Base-by-base conservation (phyloP, 2,329 filamentous ascomycete species). In the Cytospora leucostoma region DNA sequence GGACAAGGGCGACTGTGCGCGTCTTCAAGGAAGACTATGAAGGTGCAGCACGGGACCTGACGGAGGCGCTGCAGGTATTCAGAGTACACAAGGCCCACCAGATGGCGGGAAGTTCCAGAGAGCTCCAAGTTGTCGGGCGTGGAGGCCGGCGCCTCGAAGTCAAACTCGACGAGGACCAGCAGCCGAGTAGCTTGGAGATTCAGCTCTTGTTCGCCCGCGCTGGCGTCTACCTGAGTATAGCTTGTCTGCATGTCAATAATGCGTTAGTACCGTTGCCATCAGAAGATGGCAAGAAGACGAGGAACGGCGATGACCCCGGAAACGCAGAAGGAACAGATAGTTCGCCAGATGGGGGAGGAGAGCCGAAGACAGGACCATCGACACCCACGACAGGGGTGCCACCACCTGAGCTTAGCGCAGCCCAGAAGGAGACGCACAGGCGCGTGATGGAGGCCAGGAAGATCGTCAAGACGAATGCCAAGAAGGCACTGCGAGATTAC, bases 201-300 rank as follows among this genome's bases (percentile, higher is more conserved):
- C 92, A 95, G 71, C 74, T 95, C 5, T 75, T 91, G 5, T 94
- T 95, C 73, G 89, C 93, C 68, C 84, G 92, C 53, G 92, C 87
- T 1, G 84, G 85, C 6, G 86, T 87, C 6, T 90, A 93, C 72
- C 78, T 96, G 40, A 85, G 84, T 4, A 80, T 92, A 70, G 90
- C 92, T 13, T 91, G 86, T 70, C 80, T 87, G 62, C 78, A 88
- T 70, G 84, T 93, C 51, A 76, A 83, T 63, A 75, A 76, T 19
- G 84, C 88, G 49, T 65, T 72, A 2, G 50, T 59, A 7, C 58
- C 54, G 4, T 15, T 59, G 8, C 57, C 69, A 12, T 47, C 62
- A 8, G 53, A 53, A 40, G 49, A 56, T 6, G 63, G 63, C 34
- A 50, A 44, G n/a, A 54, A 64, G 34, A 40, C 54, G 21, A 35